Evolutionary conservation across 129 eudicot species (phyloP).

Genomic region (Deinandra increscens): DNA sequence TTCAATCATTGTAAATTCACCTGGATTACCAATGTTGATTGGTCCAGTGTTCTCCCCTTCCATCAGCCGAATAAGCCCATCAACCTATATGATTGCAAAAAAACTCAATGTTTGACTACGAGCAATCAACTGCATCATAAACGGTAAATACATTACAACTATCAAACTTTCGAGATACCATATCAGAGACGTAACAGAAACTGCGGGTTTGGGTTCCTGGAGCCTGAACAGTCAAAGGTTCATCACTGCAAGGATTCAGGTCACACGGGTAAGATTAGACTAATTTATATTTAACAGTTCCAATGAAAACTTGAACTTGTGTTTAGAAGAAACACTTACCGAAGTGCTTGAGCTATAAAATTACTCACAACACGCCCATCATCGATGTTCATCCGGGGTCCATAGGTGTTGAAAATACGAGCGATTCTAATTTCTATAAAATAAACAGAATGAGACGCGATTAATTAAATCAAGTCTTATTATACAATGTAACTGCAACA

Average conservation of each 20-base stretch:
- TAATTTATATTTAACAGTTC: neutral
- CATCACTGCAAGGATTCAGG: slow-evolving; percentile 45
- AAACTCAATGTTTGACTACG: neutral
- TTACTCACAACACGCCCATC: slow-evolving; percentile 93
- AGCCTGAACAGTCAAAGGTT: slow-evolving; percentile 64
- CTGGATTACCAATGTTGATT: slow-evolving; percentile 80
- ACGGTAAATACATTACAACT: neutral
- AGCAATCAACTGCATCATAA: neutral
- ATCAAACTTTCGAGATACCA: slow-evolving; percentile 21
- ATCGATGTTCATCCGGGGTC: slow-evolving; percentile 84
- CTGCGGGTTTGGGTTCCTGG: slow-evolving; percentile 75
- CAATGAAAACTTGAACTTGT: neutral
- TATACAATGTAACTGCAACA: neutral
- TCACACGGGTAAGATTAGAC: neutral
- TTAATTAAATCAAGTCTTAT: slow-evolving; percentile 19
- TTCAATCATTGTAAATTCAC: slow-evolving; percentile 90
- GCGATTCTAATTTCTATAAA: slow-evolving; percentile 65
- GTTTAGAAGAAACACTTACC: slow-evolving; percentile 38
- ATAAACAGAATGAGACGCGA: neutral
- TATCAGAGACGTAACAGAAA: slow-evolving; percentile 67
- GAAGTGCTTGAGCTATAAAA: slow-evolving; percentile 77
- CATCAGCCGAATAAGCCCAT: slow-evolving; percentile 71
- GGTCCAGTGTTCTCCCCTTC: slow-evolving; percentile 77
- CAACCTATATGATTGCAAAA: slow-evolving; percentile 53
- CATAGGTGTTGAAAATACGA: slow-evolving; percentile 80